A percentile compares a stretch with the other conserved stretches of the same genome.
Conservation (phyloP, 805 yeast genomes). For the Maudiozyma bulderi region DNA sequence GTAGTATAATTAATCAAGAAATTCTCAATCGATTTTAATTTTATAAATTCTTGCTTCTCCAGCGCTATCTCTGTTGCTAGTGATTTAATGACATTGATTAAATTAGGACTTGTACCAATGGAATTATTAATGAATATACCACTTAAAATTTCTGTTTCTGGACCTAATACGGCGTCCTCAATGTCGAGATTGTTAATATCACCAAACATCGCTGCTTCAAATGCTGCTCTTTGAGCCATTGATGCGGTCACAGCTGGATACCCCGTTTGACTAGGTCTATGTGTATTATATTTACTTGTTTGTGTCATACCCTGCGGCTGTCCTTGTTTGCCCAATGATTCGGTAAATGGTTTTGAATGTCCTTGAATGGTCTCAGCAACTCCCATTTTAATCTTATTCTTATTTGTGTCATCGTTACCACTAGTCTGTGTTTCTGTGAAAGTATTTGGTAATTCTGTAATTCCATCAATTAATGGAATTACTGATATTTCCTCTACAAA, state of each 20-base stretch:
- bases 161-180: conserved; percentile 43
- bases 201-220: conserved; percentile 55
- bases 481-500: conserved; percentile 64
- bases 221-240: conserved; percentile 28
- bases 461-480: conserved; percentile 29
- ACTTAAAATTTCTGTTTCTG: conserved; percentile 38
- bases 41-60: conserved; percentile 49
- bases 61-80: conserved; percentile 47
- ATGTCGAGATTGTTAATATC: conserved; percentile 40
- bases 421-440: background rate
- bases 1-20: conserved; percentile 44
- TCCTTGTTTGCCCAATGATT: background rate
- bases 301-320: background rate
- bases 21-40: conserved; percentile 43
- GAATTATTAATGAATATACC: conserved; percentile 54
- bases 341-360: background rate
- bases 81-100: conserved; percentile 46
- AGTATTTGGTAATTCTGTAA: conserved; percentile 2
- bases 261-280: background rate
- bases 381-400: background rate
- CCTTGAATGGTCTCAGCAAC: background rate
- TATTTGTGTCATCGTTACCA: background rate
- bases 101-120: conserved; percentile 44
- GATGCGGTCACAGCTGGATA: conserved; percentile 6
- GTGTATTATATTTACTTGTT: background rate